Percentiles rank a stretch among this genome's conserved stretches.
Conservation (phyloP, 495 filamentous ascomycete species). For the Evernia prunastri region DNA sequence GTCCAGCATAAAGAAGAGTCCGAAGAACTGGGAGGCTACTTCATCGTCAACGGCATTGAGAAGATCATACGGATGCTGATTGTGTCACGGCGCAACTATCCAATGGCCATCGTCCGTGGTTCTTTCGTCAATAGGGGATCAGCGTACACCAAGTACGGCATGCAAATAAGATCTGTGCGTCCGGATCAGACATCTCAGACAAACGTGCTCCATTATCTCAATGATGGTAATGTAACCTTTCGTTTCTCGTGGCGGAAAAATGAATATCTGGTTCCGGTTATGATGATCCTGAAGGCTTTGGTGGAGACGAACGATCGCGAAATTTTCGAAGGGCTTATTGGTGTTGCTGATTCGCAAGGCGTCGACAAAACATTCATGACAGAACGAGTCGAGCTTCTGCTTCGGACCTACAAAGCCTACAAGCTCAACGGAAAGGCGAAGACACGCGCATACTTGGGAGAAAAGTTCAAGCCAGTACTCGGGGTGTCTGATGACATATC, state of each 20-base stretch:
- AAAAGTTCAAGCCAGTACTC: slow-evolving; percentile 82
- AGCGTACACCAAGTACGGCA: slow-evolving; percentile 79
- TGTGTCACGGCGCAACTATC: slow-evolving; percentile 82
- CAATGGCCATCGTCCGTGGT: slow-evolving; percentile 84
- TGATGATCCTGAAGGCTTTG: slow-evolving; percentile 95
- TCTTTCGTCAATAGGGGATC: slow-evolving; percentile 82
- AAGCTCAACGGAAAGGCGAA: slow-evolving; percentile 68
- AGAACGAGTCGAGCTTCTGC: slow-evolving; percentile 83
- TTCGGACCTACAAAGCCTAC: slow-evolving; percentile 90
- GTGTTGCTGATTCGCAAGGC: slow-evolving; percentile 62
- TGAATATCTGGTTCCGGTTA: slow-evolving; percentile 85
- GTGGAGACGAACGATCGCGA: slow-evolving; percentile 94
- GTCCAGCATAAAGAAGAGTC: slow-evolving; percentile 85
- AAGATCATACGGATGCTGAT: slow-evolving; percentile 92
- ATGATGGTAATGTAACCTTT: slow-evolving; percentile 91
- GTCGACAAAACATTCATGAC: slow-evolving; percentile 86
- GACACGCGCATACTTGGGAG: slow-evolving; percentile 75
- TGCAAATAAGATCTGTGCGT: slow-evolving; percentile 83
- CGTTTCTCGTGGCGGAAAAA: slow-evolving; percentile 97
- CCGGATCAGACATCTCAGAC: slow-evolving; percentile 97
- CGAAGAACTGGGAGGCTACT: slow-evolving; percentile 90
- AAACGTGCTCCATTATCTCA: slow-evolving; percentile 92
- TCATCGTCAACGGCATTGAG: slow-evolving; percentile 63
- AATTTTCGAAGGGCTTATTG: slow-evolving; percentile 86
- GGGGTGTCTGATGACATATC: slow-evolving; percentile 71